Conservation (phyloP, 1,139 yeast genomes). For the Yamadazyma atlantica region DNA sequence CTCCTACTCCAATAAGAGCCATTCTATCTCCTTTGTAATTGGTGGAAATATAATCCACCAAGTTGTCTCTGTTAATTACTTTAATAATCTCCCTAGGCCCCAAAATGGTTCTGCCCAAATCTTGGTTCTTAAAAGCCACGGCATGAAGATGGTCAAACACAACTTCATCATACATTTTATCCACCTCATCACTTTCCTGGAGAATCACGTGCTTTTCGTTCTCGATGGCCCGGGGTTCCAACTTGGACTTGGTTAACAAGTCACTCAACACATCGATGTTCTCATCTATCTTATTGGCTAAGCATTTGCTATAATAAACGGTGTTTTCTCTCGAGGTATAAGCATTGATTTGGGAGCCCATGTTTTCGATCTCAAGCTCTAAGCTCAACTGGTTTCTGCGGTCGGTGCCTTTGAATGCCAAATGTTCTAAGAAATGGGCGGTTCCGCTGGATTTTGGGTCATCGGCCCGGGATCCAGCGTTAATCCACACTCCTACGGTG, state of each 20-base stretch:
- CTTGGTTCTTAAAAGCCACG: conserved; percentile 86
- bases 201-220: conserved; percentile 94
- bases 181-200: conserved; percentile 96
- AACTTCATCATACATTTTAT: conserved; percentile 96
- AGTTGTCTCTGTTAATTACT: conserved; percentile 73
- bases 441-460: conserved; percentile 83
- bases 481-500: conserved; percentile 96
- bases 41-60: conserved; percentile 73
- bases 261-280: conserved; percentile 89
- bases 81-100: conserved; percentile 92
- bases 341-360: conserved; percentile 96
- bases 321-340: conserved; percentile 97
- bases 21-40: conserved; percentile 96
- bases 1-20: conserved; percentile 96
- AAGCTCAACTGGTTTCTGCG: conserved; percentile 78
- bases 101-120: conserved; percentile 93
- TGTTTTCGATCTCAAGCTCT: conserved; percentile 91
- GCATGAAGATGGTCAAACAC: conserved; percentile 96
- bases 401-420: conserved; percentile 92
- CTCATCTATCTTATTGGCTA: conserved; percentile 75
- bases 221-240: conserved; percentile 84
- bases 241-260: conserved; percentile 79
- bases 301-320: conserved; percentile 90
- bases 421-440: conserved; percentile 94
- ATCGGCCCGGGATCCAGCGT: conserved; percentile 98